Base-by-base conservation (phyloP, 2,329 filamentous ascomycete genomes). In the Botrytis tulipae region DNA sequence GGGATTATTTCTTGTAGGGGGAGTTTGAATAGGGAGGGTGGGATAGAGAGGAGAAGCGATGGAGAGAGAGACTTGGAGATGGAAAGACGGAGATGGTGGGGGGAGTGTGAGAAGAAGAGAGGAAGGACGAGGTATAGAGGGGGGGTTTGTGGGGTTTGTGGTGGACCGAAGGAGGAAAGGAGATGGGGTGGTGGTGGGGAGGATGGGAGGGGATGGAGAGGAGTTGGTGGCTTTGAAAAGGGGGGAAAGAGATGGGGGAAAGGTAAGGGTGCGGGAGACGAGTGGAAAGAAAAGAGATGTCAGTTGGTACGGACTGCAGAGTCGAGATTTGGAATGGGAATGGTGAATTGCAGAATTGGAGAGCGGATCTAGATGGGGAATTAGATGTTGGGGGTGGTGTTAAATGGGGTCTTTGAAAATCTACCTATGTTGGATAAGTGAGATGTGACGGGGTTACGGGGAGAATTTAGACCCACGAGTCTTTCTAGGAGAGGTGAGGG, bases 341-440 rank as follows among this genome's bases (percentile, higher is more conserved):
- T 29, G 7, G 1, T 10, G 8, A 4, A 3, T 54, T n/a, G 1
- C 4, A 54, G 10, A 54, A 7, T 16, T 1, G 3, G 12, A 7
- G 48, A n/a, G 48, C 14, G n/a, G 5, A 54, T n/a, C 12, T n/a
- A 16, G 48, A n/a, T n/a, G 48, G 48, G 6, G 25, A 29, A 14
- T 5, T 0, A 54, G 3, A 54, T 29, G 0, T 16, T n/a, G 25
- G 1, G 12, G n/a, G 25, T n/a, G 12, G 25, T 5, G 12, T 5
- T 16, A 6, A n/a, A n/a, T n/a, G 48, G 2, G 1, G 25, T 3
- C 0, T 16, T 7, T n/a, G 5, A 6, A 29, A 6, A 46, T 1
- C 42, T 48, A 48, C 10, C 22, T 25, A 8, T 9, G 46, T 54
- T 7, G 48, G 25, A 6, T 2, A 16, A 3, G 25, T 14, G 48